A percentile compares a stretch with the other conserved stretches of the same genome.
These are phyloP conservation scores for Lentinula aciculospora DNA, from an alignment of 768 basidiomycete genomes.

Conservation along the genomic window DNA sequence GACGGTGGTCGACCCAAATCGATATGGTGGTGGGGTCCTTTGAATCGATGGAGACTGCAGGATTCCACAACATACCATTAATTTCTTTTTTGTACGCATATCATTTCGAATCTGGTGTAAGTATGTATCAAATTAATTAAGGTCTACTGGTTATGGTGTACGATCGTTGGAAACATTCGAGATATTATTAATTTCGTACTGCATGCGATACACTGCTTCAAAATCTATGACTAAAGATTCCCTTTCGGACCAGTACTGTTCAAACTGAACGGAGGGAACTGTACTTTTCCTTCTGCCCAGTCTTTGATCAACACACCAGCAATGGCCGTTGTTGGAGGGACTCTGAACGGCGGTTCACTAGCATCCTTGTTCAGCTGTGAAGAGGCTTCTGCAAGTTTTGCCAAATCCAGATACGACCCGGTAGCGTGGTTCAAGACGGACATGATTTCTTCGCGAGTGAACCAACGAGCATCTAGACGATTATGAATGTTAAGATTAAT, in stretches of 20 bases:
- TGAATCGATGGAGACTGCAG: conserved; percentile 67
- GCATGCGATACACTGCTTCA: too few species aligned
- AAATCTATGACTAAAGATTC: too few species aligned
- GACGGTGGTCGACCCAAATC: conserved; percentile 22
- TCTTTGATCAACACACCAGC: conserved; percentile 82
- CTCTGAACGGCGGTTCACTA: conserved; percentile 52
- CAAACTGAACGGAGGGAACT: conserved; percentile 19
- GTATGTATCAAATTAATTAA: neutral
- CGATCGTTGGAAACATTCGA: neutral
- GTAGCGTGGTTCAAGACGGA: conserved; percentile 51
- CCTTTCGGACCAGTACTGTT: neutral
- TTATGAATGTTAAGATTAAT: neutral
- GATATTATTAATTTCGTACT: too few species aligned
- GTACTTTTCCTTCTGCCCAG: conserved; percentile 65
- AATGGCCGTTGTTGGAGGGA: conserved; percentile 76
- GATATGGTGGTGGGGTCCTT: conserved; percentile 79
- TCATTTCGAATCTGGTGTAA: neutral
- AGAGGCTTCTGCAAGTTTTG: conserved; percentile 34
- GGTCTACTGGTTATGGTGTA: neutral
- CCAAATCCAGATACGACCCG: conserved; percentile 53
- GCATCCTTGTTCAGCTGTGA: conserved; percentile 12
- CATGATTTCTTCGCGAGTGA: conserved; percentile 66
- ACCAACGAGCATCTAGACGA: conserved; percentile 81
- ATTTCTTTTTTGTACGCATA: neutral
- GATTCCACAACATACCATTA: conserved; percentile 66